These are phyloP conservation scores for Gossypium schwendimanii DNA, from an alignment of 441 rosid genomes.

Conservation along the genomic window DNA sequence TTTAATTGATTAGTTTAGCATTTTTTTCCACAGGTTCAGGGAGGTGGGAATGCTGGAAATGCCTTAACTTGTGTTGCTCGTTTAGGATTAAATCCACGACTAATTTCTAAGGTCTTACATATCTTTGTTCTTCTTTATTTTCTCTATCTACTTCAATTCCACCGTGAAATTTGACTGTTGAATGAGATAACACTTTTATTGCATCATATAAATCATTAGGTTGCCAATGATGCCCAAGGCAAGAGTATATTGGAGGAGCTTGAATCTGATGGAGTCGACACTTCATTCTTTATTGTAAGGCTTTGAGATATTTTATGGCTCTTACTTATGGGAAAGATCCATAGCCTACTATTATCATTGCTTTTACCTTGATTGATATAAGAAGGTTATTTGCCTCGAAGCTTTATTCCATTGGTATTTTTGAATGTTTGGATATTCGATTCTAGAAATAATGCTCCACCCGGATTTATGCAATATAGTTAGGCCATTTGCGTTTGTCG, in stretches of 20 bases:
- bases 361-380: not conserved
- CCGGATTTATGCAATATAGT: not conserved
- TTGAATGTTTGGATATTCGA: not conserved
- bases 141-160: slow-evolving; percentile 1
- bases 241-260: slow-evolving; percentile 62
- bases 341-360: not conserved
- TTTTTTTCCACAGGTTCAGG: slow-evolving; percentile 50
- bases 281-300: slow-evolving; percentile 68
- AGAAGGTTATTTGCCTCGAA: not conserved
- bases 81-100: slow-evolving; percentile 54
- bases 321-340: not conserved
- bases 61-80: slow-evolving; percentile 71
- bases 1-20: not conserved
- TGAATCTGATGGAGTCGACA: slow-evolving; percentile 63
- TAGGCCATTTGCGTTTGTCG: not conserved
- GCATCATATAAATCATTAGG: slow-evolving; percentile 26
- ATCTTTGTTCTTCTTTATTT: not conserved
- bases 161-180: not conserved
- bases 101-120: slow-evolving; percentile 62
- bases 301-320: not conserved
- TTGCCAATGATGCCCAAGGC: slow-evolving; percentile 75
- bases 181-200: not conserved
- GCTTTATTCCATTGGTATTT: not conserved
- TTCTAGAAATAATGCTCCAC: not conserved
- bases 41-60: slow-evolving; percentile 68